Percentiles rank a stretch among this genome's conserved stretches.
phyloP scores from a whole-genome alignment of 768 basidiomycete species.

The Hericium rajendrae region DNA sequence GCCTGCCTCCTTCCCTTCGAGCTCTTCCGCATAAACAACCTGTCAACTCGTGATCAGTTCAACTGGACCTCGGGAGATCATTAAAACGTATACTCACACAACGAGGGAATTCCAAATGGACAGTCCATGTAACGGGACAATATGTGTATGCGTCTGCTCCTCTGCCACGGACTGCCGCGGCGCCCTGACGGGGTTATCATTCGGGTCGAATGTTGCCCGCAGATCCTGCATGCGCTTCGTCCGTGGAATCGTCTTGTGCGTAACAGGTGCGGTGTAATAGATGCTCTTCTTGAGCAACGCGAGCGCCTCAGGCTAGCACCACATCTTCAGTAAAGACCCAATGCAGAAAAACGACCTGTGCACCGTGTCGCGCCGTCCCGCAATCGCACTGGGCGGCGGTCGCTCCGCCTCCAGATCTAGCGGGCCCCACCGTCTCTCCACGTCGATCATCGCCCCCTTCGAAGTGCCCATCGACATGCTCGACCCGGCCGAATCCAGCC shows the following conservation, averaged over 20 bases:
- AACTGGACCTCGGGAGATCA: neutral
- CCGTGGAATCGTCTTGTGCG: slow-evolving; percentile 43
- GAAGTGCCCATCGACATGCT: neutral
- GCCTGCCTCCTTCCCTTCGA: slow-evolving; percentile 23
- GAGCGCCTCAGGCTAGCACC: slow-evolving; percentile 38
- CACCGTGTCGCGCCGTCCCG: slow-evolving; percentile 58
- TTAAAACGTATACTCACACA: slow-evolving; percentile 25
- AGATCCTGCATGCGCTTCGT: slow-evolving; percentile 34
- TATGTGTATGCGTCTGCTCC: slow-evolving; percentile 33
- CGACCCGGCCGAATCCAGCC: neutral
- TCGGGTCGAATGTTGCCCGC: slow-evolving; percentile 38
- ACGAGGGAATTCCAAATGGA: slow-evolving; percentile 45
- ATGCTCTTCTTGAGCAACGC: slow-evolving; percentile 47
- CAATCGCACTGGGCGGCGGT: slow-evolving; percentile 67
- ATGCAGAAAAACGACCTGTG: slow-evolving; percentile 10
- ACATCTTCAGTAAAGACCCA: neutral
- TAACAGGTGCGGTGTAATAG: slow-evolving; percentile 44
- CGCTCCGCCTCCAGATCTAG: slow-evolving; percentile 54
- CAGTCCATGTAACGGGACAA: slow-evolving; percentile 43
- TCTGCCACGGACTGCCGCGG: slow-evolving; percentile 50
- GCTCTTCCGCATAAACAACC: slow-evolving; percentile 38
- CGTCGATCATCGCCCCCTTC: slow-evolving; percentile 21
- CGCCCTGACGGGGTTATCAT: slow-evolving; percentile 35
- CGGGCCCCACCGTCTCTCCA: slow-evolving; percentile 40
- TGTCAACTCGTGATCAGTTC: neutral